A percentile compares a stretch with the other conserved stretches of the same genome.
phyloP scores from a whole-genome alignment of 768 basidiomycete species.

The Auriscalpium microsporum region DNA sequence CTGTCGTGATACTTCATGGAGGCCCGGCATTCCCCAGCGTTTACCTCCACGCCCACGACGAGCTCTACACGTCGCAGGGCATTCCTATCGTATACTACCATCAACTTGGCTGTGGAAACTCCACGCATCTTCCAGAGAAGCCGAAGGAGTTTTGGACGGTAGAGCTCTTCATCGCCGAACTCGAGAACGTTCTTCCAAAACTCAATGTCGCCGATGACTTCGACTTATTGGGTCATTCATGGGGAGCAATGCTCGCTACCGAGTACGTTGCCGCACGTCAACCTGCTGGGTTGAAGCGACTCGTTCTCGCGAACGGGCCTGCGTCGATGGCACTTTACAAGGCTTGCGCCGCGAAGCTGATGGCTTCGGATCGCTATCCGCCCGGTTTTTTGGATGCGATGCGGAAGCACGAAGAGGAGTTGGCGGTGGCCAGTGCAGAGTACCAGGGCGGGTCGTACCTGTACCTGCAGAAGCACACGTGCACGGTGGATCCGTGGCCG shows the following conservation, averaged over 20 bases:
- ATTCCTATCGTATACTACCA: too few species aligned
- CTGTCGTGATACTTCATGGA: too few species aligned
- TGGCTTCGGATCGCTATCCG: constrained; percentile 26
- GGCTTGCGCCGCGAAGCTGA: constrained; percentile 22
- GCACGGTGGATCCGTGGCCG: constrained; percentile 39
- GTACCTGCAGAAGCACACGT: constrained; percentile 37
- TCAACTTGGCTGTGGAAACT: too few species aligned
- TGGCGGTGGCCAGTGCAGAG: constrained; percentile 34
- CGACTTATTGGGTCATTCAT: constrained; percentile 45
- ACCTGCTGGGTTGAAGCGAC: constrained; percentile 37
- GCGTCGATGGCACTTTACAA: constrained; percentile 39
- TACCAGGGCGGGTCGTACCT: constrained; percentile 34
- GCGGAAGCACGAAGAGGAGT: constrained; percentile 37
- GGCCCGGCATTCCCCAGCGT: too few species aligned
- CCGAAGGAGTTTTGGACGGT: constrained; percentile 34
- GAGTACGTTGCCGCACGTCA: constrained; percentile 32
- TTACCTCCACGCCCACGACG: too few species aligned
- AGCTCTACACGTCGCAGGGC: too few species aligned
- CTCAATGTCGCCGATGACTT: constrained; percentile 34
- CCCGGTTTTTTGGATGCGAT: constrained; percentile 32
- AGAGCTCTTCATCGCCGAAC: constrained; percentile 46
- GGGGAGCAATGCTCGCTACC: constrained; percentile 46
- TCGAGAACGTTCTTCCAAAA: constrained; percentile 37
- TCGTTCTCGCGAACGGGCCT: constrained; percentile 39
- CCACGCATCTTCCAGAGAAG: constrained; percentile 31